Base-by-base conservation (phyloP, 1,284 basidiomycete species). In the Tilletia walkeri region DNA sequence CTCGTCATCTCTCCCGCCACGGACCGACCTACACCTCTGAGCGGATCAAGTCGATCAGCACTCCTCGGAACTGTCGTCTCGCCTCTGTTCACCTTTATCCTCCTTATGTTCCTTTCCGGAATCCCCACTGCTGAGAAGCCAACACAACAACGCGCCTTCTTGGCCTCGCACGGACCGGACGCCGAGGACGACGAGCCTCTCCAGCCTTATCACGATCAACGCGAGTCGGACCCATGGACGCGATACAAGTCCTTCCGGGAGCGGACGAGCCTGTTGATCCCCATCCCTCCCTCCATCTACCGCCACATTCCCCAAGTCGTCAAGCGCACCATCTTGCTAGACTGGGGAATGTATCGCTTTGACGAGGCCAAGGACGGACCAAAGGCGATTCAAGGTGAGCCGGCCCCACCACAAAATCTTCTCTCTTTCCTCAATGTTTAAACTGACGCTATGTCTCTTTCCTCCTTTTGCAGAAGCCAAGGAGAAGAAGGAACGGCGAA, bases 91-190 rank as follows among this genome's bases (percentile, higher is more conserved):
- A 82, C 80, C 69, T 78, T 80, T 70, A 65, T 75, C 18, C 73
- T 80, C 18, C 67, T 69, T 63, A 68, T 72, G 88, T 49, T 84
- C 91, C 20, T 86, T 2, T 90, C 89, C 2, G 91, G 90, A 2
- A 80, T 92, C 18, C 91, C 90, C 0, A 89, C 89, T 0, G 89
- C 90, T 1, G 90, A 91, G 80, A 91, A 90, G 81, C 89, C 90
- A 0, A 86, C 88, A 24, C 90, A 89, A 4, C 87, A 88, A 78
- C 88, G 87, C 75, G 90, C 88, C 79, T 91, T 88, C 82, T 84
- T 90, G 66, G 86, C 89, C 80, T 87, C 87, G 20, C 84, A 88
- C 75, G 86, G 85, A 1, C 83, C 85, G 16, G 24, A 66, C 45
- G 74, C 85, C 39, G 83, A 85, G 18, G 80, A 76, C 61, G 76